Base-by-base conservation (phyloP, 305 asterid genomes). In the Ajuga reptans region DNA sequence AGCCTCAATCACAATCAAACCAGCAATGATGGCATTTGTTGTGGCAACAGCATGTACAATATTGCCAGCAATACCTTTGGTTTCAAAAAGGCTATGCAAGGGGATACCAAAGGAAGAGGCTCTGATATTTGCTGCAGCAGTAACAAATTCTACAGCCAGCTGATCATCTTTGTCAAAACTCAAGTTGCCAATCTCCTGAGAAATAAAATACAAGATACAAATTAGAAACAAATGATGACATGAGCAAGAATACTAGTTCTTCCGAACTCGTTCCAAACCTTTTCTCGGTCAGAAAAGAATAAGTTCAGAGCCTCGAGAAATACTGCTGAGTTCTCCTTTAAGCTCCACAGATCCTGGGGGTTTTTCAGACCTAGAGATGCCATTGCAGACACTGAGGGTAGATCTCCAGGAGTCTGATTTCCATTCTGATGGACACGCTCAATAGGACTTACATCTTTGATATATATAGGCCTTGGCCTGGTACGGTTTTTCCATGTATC, bases 11-110 rank as follows among this genome's bases (percentile, higher is more conserved):
- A 94, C 99, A 80, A 94, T 88, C 86, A 94, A 78, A 72, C 99
- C 99, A 75, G 97, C 95, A 79, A 91, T 81, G 68, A 89, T 80
- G 72, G 99, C 99, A 84, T 94, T 94, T 73, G 99, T 91, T 60
- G 98, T 94, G 72, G 99, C 99, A 88, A 94, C 97, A 64, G 98
- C 99, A 77, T 94, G 99, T 63, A 94, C 95, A 49, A 94, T 94
- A 77, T 94, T 91, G 61, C 98, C 98, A 75, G 98, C 99, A 81
- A 94, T 87, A 73, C 98, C 99, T 84, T 91, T 94, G 62, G 99
- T 84, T 77, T 91, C 95, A 66, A 94, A 94, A 82, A 94, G 96
- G 83, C 95, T 87, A 83, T 94, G 96, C 86, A 91, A 77, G 15
- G 88, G 97, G 79, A 94, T 94, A 68, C 88, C 98, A 83, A 94